phyloP scores from a whole-genome alignment of 78 protist genomes.

The Monocercomonoides exilis region DNA sequence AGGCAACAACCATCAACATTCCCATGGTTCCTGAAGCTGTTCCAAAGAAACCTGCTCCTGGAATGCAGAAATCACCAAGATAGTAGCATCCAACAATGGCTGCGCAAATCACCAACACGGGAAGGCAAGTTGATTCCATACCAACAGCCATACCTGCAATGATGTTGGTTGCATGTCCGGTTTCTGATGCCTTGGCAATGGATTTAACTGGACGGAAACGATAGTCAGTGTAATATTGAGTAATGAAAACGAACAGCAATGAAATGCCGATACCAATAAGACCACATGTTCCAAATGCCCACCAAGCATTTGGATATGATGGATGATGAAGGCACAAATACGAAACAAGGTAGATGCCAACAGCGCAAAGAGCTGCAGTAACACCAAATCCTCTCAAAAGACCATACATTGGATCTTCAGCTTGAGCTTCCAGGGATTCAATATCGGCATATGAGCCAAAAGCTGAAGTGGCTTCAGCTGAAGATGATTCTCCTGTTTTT shows the following conservation, averaged over 20 bases:
- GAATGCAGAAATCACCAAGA: slow-evolving; percentile 48
- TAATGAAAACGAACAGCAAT: slow-evolving; percentile 26
- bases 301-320: slow-evolving; percentile 19
- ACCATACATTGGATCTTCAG: neutral
- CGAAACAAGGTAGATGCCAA: slow-evolving; percentile 7
- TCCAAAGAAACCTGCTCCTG: slow-evolving; percentile 36
- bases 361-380: neutral
- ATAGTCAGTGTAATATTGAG: slow-evolving; percentile 33
- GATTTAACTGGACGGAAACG: slow-evolving; percentile 10
- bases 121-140: slow-evolving; percentile 42
- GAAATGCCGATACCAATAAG: slow-evolving; percentile 34
- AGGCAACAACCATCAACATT: slow-evolving; percentile 55
- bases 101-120: slow-evolving; percentile 35
- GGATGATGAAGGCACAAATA: neutral
- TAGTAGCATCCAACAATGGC: slow-evolving; percentile 40
- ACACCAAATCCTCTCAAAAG: slow-evolving; percentile 9
- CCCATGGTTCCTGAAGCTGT: slow-evolving; percentile 71
- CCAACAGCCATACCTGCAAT: slow-evolving; percentile 50
- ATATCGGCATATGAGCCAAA: neutral
- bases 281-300: slow-evolving; percentile 43
- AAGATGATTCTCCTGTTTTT: neutral
- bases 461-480: neutral
- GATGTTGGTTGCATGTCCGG: slow-evolving; percentile 18
- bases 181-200: slow-evolving; percentile 17
- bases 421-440: neutral